Conservation (phyloP, 306 rosid genomes). For the Luffa acutangula region DNA sequence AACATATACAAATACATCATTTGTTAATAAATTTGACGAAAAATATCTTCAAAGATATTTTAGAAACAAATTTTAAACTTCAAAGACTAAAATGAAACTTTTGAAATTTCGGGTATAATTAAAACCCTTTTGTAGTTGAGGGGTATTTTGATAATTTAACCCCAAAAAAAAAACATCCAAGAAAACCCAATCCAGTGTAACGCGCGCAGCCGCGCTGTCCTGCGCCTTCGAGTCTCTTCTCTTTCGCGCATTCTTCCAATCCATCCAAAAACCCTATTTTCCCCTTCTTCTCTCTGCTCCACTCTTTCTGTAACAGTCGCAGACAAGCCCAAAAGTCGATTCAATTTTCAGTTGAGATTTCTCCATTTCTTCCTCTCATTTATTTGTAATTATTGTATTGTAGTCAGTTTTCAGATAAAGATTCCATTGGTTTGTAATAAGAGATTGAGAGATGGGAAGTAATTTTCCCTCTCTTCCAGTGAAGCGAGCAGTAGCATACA, state of each 20-base stretch:
- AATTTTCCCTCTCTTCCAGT: slow-evolving; percentile 45
- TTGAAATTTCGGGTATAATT: no score
- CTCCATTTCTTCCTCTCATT: not conserved
- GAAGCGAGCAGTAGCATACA: slow-evolving; percentile 42
- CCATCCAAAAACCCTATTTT: slow-evolving; percentile 9
- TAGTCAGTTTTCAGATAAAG: not conserved
- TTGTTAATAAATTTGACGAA: no score
- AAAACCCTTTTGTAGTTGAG: no score
- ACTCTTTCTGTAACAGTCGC: not conserved
- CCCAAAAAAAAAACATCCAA: not conserved
- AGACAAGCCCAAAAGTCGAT: not conserved
- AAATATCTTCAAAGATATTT: no score
- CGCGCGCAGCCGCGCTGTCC: not conserved
- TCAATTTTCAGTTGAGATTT: not conserved
- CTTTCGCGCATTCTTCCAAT: not conserved
- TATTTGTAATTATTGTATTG: not conserved
- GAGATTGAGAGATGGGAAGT: slow-evolving; percentile 52
- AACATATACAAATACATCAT: no score
- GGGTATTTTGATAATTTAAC: no score
- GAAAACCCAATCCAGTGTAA: not conserved
- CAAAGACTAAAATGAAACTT: no score
- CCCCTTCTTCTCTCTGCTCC: not conserved
- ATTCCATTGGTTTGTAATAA: not conserved
- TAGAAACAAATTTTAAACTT: no score
- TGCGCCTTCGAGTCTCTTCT: not conserved